Evolutionary conservation across 768 basidiomycete species (phyloP), one percentile per base, ranked within the genome.

Genomic region (Phlegmacium glaucopus): DNA sequence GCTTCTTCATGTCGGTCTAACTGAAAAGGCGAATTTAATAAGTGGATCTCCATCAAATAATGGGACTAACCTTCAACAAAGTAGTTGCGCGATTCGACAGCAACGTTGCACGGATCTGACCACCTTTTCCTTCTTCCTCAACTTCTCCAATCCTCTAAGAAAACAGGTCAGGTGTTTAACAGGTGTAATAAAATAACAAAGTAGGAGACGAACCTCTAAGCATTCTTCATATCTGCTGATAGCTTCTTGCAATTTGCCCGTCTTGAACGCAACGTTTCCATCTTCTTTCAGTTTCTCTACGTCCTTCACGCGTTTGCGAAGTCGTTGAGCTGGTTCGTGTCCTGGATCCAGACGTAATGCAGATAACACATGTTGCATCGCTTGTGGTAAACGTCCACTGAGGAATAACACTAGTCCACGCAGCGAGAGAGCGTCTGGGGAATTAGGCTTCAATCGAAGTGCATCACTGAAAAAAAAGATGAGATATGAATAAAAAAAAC

Each of bases 61-160:
- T 10, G 12, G 5, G 9, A 16, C 58, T 11, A 50, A 86, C 87
- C 75, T 92, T 92, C 41, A 87, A 67, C 15, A 88, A 68, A 0
- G 91, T 85, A 1, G 88, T 90, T 1, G 92, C 92, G 4, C 90
- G 82, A 57, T 94, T 94, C 2, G 85, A 88, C 8, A 92, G 68
- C 4, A 94, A 67, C 1, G 86, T 85, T 1, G 90, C 87, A 10
- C 87, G 82, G 22, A 93, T 84, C 45, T 86, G 80, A 7, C 90
- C 90, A 13, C 92, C 90, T 53, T 79, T 79, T 1, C 80, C 84
- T 63, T 92, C 90, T 36, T 86, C 83, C 29, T 81, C 78, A 4
- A 66, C 64, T 15, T 77, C 72, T 16, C 90, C 88, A 37, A 91
- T 79, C 17, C 77, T 75, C 83, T 88, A 47, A n/a, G 51, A 32